phyloP scores from a whole-genome alignment of 1,284 basidiomycete genomes.

The Fomes fomentarius region DNA sequence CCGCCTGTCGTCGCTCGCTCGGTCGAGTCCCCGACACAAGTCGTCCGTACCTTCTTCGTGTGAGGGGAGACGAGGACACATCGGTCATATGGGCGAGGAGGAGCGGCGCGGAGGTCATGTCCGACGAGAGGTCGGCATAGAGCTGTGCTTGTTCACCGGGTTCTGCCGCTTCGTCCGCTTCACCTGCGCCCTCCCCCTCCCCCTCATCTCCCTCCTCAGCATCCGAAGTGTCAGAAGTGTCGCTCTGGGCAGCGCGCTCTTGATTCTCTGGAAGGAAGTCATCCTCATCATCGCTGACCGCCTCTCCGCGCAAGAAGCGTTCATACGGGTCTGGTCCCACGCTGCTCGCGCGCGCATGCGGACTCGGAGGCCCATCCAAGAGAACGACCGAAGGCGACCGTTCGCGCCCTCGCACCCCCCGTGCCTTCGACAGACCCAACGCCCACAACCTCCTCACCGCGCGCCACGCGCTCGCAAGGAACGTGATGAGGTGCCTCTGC shows the following conservation, averaged over 20 bases:
- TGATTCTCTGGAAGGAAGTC: slow-evolving; percentile 37
- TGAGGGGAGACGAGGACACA: slow-evolving; percentile 45
- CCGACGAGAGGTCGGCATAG: slow-evolving; percentile 46
- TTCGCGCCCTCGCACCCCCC: slow-evolving; percentile 8
- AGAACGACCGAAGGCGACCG: not conserved
- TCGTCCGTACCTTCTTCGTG: slow-evolving; percentile 46
- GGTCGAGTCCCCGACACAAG: slow-evolving; percentile 36
- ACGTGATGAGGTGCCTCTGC: slow-evolving; percentile 47
- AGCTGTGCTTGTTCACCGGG: slow-evolving; percentile 42
- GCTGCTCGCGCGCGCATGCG: not conserved
- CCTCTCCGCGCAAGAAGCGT: slow-evolving; percentile 65
- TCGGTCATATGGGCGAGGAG: slow-evolving; percentile 54
- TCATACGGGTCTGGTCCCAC: slow-evolving; percentile 45
- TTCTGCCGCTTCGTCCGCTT: slow-evolving; percentile 23
- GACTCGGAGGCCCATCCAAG: not conserved
- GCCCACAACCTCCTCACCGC: slow-evolving; percentile 43
- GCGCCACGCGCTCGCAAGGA: slow-evolving; percentile 38
- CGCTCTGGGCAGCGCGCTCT: not conserved
- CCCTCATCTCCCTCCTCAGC: slow-evolving; percentile 10
- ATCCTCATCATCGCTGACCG: slow-evolving; percentile 65
- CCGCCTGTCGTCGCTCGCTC: not conserved
- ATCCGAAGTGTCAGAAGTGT: slow-evolving; percentile 3
- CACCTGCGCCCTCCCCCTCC: slow-evolving; percentile 32
- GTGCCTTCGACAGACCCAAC: slow-evolving; percentile 30
- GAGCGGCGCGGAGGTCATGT: slow-evolving; percentile 43